A percentile compares a stretch with the other conserved stretches of the same genome.
Evolutionary conservation across 768 basidiomycete species (phyloP).

Genomic region (Rossbeevera mucosa): DNA sequence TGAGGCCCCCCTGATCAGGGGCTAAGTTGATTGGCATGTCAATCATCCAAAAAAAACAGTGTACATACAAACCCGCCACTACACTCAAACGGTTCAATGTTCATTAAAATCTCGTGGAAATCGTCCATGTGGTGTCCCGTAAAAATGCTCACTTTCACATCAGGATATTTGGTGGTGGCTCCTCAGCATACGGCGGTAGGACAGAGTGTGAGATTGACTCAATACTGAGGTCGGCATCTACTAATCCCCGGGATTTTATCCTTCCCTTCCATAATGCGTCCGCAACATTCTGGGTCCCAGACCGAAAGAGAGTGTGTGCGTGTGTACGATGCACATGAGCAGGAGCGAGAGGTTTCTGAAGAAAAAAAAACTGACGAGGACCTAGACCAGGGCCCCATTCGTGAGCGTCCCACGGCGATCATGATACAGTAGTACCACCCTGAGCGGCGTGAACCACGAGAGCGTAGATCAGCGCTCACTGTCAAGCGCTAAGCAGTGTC

Average conservation of each 20-base stretch:
- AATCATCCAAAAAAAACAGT: background rate
- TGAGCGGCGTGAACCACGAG: slow-evolving; percentile 6
- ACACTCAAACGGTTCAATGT: background rate
- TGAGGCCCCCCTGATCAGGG: no score
- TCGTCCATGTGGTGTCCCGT: background rate
- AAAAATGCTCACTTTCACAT: background rate
- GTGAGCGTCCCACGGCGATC: background rate
- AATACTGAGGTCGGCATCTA: background rate
- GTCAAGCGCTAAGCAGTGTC: background rate
- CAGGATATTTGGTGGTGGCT: background rate
- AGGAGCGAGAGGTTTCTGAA: background rate
- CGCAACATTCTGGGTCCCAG: background rate
- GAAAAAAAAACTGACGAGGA: background rate
- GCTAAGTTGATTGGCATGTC: background rate
- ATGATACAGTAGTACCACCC: background rate
- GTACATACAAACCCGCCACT: background rate
- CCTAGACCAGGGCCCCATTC: background rate
- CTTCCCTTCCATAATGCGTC: background rate
- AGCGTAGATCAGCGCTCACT: slow-evolving; percentile 10
- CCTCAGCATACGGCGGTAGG: background rate
- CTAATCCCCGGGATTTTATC: background rate
- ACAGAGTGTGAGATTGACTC: background rate
- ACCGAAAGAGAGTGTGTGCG: background rate
- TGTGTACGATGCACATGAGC: background rate
- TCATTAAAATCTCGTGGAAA: background rate